Conservation (phyloP, 225 moss, liverwort and hornwort genomes). For the Asterella californica region DNA sequence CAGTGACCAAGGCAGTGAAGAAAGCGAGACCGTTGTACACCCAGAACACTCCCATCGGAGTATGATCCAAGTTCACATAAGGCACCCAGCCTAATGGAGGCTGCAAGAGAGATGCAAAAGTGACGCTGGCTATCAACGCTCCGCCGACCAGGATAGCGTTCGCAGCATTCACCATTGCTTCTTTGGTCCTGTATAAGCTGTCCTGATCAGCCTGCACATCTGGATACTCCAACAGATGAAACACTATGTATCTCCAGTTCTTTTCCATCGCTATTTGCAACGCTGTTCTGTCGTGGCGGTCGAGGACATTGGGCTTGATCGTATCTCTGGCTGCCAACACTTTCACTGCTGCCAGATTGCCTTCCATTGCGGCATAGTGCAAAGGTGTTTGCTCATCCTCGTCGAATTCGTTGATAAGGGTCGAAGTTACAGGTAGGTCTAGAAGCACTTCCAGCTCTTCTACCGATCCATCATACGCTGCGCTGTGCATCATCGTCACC, state of each 20-base stretch:
- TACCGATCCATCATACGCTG: neutral
- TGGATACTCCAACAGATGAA: neutral
- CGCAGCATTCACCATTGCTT: neutral
- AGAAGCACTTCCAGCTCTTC: constrained; percentile 7
- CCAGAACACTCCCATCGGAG: neutral
- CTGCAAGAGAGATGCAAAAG: neutral
- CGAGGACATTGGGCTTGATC: neutral
- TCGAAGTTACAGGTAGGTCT: neutral
- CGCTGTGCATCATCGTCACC: constrained; percentile 7
- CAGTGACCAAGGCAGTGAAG: constrained; percentile 3
- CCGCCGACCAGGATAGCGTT: constrained; percentile 6
- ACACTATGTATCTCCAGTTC: constrained; percentile 2
- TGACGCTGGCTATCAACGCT: constrained; percentile 3
- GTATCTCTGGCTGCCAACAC: neutral
- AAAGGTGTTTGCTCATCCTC: neutral
- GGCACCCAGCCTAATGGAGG: neutral
- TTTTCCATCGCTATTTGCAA: constrained; percentile 5
- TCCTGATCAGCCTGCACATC: constrained; percentile 13
- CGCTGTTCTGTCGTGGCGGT: constrained; percentile 2
- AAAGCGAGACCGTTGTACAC: constrained; percentile 2
- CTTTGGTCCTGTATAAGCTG: neutral
- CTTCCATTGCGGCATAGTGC: constrained; percentile 11
- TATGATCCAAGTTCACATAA: neutral
- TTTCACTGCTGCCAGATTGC: constrained; percentile 1
- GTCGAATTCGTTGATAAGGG: neutral